Percentiles rank a stretch among this genome's conserved stretches.
Conservation (phyloP, 164 flowering plant genomes). For the Annona squamosa region DNA sequence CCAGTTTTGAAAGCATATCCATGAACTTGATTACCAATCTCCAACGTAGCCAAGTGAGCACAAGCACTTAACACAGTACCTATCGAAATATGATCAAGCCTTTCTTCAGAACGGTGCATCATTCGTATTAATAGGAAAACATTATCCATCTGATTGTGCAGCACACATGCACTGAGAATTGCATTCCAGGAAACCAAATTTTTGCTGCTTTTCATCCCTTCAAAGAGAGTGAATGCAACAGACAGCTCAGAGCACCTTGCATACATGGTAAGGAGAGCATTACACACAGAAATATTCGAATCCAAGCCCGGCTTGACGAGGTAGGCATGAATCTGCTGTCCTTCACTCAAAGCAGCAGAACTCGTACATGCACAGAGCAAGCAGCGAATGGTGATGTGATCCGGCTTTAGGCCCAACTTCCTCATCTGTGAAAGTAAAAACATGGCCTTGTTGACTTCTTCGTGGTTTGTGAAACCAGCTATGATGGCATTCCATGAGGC, state of each 20-base stretch:
- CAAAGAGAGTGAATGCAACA: constrained; percentile 35
- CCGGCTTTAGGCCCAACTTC: constrained; percentile 34
- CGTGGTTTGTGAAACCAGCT: constrained; percentile 41
- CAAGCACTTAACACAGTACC: constrained; percentile 36
- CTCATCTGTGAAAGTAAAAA: constrained; percentile 43
- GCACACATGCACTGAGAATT: constrained; percentile 48
- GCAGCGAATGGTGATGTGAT: constrained; percentile 44
- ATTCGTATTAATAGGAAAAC: constrained; percentile 33
- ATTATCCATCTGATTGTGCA: constrained; percentile 34
- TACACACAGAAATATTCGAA: constrained; percentile 34
- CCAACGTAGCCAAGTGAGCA: constrained; percentile 40
- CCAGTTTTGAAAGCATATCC: constrained; percentile 38
- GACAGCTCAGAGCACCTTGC: constrained; percentile 36
- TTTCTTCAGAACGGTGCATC: constrained; percentile 33
- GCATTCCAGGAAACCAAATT: constrained; percentile 70
- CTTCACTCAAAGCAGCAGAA: constrained; percentile 29
- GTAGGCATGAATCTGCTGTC: constrained; percentile 48
- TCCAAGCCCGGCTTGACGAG: constrained; percentile 35
- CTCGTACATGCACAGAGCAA: constrained; percentile 46
- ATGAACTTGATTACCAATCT: constrained; percentile 47
- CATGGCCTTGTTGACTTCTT: constrained; percentile 36
- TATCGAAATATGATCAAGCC: constrained; percentile 44
- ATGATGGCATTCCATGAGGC: constrained; percentile 76
- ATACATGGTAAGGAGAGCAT: constrained; percentile 60
- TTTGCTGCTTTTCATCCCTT: constrained; percentile 25